Evolutionary conservation across 2,329 filamentous ascomycete species (phyloP).

Genomic region (Aureobasidium vineae): DNA sequence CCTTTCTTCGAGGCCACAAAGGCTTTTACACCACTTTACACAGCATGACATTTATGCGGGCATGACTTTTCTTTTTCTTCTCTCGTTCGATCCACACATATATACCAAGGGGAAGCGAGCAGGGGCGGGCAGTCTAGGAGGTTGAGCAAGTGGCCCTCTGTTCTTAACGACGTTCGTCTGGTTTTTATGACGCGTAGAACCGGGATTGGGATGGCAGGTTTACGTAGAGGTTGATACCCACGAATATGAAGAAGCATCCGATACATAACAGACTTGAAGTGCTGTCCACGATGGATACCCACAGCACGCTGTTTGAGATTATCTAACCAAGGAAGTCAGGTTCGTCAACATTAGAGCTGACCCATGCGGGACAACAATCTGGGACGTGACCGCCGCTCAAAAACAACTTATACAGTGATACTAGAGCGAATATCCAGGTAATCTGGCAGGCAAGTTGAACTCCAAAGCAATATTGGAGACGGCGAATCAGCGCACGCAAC

Average conservation of each 20-base stretch:
- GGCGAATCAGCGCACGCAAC: not conserved
- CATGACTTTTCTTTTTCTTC: conserved; percentile 17
- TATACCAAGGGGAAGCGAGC: conserved; percentile 11
- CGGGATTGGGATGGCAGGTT: not conserved
- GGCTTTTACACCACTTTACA: not conserved
- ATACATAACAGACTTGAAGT: not conserved
- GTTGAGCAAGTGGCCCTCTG: conserved; percentile 40
- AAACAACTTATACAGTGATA: not conserved
- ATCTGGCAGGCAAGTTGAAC: not conserved
- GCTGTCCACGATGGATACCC: no score
- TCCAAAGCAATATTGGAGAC: not conserved
- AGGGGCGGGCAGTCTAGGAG: conserved; percentile 30
- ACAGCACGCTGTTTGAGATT: not conserved
- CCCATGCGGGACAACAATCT: no score
- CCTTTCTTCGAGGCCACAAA: not conserved
- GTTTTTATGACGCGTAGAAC: conserved; percentile 19
- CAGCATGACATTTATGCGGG: conserved; percentile 10
- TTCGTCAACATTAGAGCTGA: not conserved
- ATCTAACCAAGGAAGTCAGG: no score
- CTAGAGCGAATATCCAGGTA: no score
- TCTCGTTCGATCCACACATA: conserved; percentile 9
- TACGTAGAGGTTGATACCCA: conserved; percentile 20
- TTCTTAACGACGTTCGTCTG: conserved; percentile 22
- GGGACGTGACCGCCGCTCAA: no score
- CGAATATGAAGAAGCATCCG: conserved; percentile 13